Conservation (phyloP, 2,329 filamentous ascomycete genomes). For the Elsinoe perseae region DNA sequence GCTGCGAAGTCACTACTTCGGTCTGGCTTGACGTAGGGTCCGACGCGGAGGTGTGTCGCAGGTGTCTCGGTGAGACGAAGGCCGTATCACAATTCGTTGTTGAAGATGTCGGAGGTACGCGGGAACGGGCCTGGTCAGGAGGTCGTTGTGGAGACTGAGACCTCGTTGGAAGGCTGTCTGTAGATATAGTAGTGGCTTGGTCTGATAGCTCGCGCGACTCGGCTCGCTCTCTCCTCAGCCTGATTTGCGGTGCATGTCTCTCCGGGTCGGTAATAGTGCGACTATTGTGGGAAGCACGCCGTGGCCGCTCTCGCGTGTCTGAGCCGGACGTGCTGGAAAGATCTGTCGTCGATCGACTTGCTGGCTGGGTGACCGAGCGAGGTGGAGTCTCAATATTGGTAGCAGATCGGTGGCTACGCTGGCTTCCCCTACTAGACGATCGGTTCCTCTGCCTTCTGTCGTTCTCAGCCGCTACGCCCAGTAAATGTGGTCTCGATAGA, state of each 20-base stretch:
- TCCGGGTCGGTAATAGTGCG: background rate
- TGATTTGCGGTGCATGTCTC: background rate
- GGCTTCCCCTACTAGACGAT: slow-evolving; percentile 36
- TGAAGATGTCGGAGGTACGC: background rate
- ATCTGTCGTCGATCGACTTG: slow-evolving; percentile 59
- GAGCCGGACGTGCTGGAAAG: slow-evolving; percentile 35
- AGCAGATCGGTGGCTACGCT: slow-evolving; percentile 22
- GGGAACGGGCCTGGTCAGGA: background rate
- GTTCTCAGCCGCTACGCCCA: slow-evolving; percentile 33
- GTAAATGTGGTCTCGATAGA: slow-evolving; percentile 41
- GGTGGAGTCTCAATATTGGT: slow-evolving; percentile 37
- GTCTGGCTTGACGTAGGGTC: slow-evolving; percentile 7
- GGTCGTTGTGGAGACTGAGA: background rate
- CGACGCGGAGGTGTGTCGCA: slow-evolving; percentile 11
- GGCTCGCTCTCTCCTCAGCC: background rate
- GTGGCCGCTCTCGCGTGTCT: slow-evolving; percentile 23
- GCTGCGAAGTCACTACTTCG: background rate
- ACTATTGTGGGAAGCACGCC: slow-evolving; percentile 31
- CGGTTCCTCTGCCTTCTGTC: slow-evolving; percentile 29
- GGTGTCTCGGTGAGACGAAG: background rate
- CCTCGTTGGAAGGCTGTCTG: background rate
- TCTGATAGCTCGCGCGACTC: background rate
- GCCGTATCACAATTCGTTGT: background rate
- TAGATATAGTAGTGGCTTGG: background rate
- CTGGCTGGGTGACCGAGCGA: slow-evolving; percentile 39